Evolutionary conservation across 148 eudicot genomes (phyloP).

Genomic region (Vaccinium vitisidaea): DNA sequence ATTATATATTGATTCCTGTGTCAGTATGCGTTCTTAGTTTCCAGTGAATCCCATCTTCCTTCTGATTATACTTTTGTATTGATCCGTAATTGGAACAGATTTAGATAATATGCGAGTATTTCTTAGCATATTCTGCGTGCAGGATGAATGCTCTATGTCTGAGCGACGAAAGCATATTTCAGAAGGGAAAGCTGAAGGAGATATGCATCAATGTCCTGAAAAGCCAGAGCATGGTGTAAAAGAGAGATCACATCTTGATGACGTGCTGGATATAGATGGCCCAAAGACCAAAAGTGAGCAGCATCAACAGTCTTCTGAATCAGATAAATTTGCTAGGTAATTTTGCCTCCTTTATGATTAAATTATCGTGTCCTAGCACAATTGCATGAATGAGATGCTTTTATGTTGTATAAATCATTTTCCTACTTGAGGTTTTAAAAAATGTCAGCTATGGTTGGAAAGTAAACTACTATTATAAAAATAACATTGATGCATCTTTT

Average conservation of each 20-base stretch:
- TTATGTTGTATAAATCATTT: not conserved
- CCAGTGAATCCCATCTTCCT: conserved; percentile 7
- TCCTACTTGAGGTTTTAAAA: not conserved
- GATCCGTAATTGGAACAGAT: not conserved
- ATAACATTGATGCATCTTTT: not conserved
- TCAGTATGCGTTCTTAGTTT: not conserved
- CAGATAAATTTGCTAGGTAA: conserved; percentile 1
- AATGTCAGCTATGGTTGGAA: not conserved
- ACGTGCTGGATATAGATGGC: not conserved
- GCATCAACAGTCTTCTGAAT: conserved; percentile 9
- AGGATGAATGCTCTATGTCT: conserved; percentile 15
- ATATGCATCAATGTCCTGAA: not conserved
- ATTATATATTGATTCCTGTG: not conserved
- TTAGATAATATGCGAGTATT: not conserved
- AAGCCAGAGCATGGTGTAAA: not conserved
- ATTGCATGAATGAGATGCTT: not conserved
- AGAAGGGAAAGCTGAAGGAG: conserved; percentile 3
- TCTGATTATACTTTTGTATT: not conserved
- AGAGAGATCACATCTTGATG: not conserved
- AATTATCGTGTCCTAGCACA: not conserved
- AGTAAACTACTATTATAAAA: not conserved
- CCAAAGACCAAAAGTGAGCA: not conserved
- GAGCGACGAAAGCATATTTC: not conserved
- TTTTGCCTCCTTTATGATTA: not conserved
- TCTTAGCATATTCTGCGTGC: not conserved